A percentile compares a stretch with the other conserved stretches of the same genome.
Evolutionary conservation across 164 flowering plant genomes (phyloP).

Genomic region (Dillenia turbinata): DNA sequence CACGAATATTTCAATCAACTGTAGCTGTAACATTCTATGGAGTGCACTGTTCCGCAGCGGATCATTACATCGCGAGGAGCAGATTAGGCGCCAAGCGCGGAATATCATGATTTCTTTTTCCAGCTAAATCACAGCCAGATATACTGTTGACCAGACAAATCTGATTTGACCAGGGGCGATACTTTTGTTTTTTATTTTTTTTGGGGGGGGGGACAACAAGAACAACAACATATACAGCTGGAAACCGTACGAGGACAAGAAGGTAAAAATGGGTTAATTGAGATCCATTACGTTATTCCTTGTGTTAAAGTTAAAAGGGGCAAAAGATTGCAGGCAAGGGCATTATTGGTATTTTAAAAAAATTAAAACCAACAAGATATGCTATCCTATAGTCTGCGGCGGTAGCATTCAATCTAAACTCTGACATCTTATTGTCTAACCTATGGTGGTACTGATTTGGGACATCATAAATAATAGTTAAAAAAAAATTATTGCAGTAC

Average conservation of each 20-base stretch:
- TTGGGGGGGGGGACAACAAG: neutral
- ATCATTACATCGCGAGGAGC: neutral
- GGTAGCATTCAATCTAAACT: too few species aligned
- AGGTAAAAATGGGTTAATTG: slow-evolving; percentile 36
- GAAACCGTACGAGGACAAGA: slow-evolving; percentile 56
- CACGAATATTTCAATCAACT: too few species aligned
- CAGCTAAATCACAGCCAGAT: slow-evolving; percentile 11
- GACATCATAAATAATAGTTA: too few species aligned
- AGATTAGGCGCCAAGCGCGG: slow-evolving; percentile 10
- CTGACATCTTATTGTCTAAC: too few species aligned
- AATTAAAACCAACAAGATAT: neutral
- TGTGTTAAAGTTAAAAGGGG: slow-evolving; percentile 15
- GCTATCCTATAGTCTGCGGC: neutral
- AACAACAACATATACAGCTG: slow-evolving; percentile 40
- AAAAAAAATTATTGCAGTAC: too few species aligned
- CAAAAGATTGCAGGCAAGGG: slow-evolving; percentile 11
- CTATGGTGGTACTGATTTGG: too few species aligned
- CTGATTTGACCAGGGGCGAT: neutral
- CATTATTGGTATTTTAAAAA: neutral
- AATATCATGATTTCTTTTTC: slow-evolving; percentile 9
- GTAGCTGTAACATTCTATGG: too few species aligned
- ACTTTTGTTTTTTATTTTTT: neutral
- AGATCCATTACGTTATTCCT: slow-evolving; percentile 54
- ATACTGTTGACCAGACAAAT: slow-evolving; percentile 7
- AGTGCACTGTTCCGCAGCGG: neutral